Base-by-base conservation (phyloP, 306 rosid species). In the Vigna unguiculata region DNA sequence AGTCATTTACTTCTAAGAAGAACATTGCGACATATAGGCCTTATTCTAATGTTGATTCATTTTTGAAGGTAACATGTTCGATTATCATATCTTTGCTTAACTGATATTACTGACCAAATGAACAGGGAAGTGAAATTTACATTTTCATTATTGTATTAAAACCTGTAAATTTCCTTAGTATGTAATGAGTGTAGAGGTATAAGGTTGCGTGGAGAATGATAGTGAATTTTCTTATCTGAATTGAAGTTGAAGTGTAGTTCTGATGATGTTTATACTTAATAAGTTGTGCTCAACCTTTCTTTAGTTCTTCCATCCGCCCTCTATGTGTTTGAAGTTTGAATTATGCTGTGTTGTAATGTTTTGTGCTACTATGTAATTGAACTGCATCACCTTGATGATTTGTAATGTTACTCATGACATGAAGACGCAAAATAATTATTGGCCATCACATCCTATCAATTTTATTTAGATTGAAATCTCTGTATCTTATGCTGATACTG, bases 11-110 rank as follows among this genome's bases (percentile, higher is more conserved):
- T 82, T 74, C 80, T 38, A 45, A 38, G 85, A 80, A 76, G 67
- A 87, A 65, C 71, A 73, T 84, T n/a, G 85, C 86, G 69, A 87
- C 83, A 65, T 87, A 87, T 52, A 84, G 73, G 68, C 90, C 90
- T 19, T 87, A 87, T 80, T 87, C 86, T 15, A 84, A 87, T 78
- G 90, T 87, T n/a, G 90, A 87, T 77, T 87, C 86, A 43, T 87
- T 87, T 77, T 69, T 87, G n/a, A 87, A 87, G 86, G 90, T 87
- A 69, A 65, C 4, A 63, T 38, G 32, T 60, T 63, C 34, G 16
- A 48, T 47, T 30, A 46, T 75, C 32, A 53, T 36, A 17, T 16
- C 64, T 16, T 43, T 62, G 24, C 48, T 58, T 38, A 40, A 48
- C n/a, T 25, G 41, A 12, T 28, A 47, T 12, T 65, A 30, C 22